Evolutionary conservation across 1,284 basidiomycete genomes (phyloP).

Genomic region (Lentinula novae-zelandiae): DNA sequence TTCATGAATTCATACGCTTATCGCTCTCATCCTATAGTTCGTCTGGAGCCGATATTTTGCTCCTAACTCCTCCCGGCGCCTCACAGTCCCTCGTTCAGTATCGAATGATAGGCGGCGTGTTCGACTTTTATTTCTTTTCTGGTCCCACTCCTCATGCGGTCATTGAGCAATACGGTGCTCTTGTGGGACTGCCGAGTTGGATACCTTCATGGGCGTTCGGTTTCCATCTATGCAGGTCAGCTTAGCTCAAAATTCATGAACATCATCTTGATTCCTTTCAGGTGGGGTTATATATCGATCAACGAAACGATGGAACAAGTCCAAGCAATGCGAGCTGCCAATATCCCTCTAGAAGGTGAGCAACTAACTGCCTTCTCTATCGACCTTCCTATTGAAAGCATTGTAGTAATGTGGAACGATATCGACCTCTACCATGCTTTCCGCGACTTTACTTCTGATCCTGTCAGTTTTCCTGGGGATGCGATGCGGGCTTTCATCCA

Average conservation of each 20-base stretch:
- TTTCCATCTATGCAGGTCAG: conserved; percentile 64
- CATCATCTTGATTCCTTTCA: conserved; percentile 17
- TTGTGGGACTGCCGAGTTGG: conserved; percentile 62
- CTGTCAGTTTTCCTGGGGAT: conserved; percentile 55
- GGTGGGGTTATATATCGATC: conserved; percentile 54
- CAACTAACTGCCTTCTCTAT: conserved; percentile 5
- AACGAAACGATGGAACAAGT: conserved; percentile 50
- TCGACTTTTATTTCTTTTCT: conserved; percentile 71
- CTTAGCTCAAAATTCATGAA: background rate
- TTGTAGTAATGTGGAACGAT: conserved; percentile 70
- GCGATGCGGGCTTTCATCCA: conserved; percentile 61
- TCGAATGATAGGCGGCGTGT: conserved; percentile 58
- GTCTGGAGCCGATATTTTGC: conserved; percentile 62
- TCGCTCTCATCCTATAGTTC: conserved; percentile 31
- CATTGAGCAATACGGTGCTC: conserved; percentile 61
- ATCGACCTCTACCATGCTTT: conserved; percentile 69
- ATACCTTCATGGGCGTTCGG: conserved; percentile 69
- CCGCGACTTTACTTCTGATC: conserved; percentile 69
- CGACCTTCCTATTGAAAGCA: conserved; percentile 3
- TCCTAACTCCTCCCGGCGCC: conserved; percentile 50
- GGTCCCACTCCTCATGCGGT: conserved; percentile 64
- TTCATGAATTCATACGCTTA: background rate
- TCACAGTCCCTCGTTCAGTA: conserved; percentile 60
- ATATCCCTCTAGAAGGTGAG: conserved; percentile 63
- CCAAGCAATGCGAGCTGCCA: conserved; percentile 53